Evolutionary conservation across 2,329 filamentous ascomycete genomes (phyloP).

Genomic region (Trichoderma cornu-damae): DNA sequence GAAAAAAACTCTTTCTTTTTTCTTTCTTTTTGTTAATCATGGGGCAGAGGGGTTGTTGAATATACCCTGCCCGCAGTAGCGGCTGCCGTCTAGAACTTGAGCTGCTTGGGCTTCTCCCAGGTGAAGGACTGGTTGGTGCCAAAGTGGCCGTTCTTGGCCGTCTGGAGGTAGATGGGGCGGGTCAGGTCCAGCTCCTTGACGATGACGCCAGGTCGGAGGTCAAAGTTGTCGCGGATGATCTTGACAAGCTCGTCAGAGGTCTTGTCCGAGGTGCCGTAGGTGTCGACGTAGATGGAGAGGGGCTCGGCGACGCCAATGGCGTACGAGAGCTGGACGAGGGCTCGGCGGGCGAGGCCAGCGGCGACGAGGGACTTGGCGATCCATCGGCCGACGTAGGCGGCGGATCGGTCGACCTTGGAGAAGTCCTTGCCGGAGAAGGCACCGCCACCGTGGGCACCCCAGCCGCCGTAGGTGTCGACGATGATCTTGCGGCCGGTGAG

Average conservation of each 20-base stretch:
- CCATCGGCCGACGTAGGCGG: constrained; percentile 96
- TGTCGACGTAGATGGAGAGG: constrained; percentile 95
- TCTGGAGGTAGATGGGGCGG: constrained; percentile 96
- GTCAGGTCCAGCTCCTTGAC: constrained; percentile 93
- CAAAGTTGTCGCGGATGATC: constrained; percentile 95
- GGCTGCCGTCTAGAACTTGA: constrained; percentile 68
- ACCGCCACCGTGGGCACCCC: constrained; percentile 99
- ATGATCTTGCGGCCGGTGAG: constrained; percentile 99
- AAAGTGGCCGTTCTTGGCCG: constrained; percentile 99
- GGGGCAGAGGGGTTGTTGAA: constrained; percentile 39
- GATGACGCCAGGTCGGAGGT: constrained; percentile 96
- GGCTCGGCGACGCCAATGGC: constrained; percentile 98
- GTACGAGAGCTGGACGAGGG: constrained; percentile 96
- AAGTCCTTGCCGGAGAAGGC: constrained; percentile 99
- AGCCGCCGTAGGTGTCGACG: constrained; percentile 99
- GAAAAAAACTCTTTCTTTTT: too few species aligned
- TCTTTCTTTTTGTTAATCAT: constrained; percentile 32
- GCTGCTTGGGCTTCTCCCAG: constrained; percentile 97
- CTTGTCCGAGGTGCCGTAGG: constrained; percentile 90
- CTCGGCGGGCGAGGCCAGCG: constrained; percentile 83
- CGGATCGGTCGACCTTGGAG: constrained; percentile 99
- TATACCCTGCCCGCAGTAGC: constrained; percentile 32
- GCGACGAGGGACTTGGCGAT: constrained; percentile 96
- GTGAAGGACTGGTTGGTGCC: constrained; percentile 91
- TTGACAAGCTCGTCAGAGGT: constrained; percentile 87